Conservation (phyloP, 164 flowering plant species). For the Chloranthus sessilifolius region DNA sequence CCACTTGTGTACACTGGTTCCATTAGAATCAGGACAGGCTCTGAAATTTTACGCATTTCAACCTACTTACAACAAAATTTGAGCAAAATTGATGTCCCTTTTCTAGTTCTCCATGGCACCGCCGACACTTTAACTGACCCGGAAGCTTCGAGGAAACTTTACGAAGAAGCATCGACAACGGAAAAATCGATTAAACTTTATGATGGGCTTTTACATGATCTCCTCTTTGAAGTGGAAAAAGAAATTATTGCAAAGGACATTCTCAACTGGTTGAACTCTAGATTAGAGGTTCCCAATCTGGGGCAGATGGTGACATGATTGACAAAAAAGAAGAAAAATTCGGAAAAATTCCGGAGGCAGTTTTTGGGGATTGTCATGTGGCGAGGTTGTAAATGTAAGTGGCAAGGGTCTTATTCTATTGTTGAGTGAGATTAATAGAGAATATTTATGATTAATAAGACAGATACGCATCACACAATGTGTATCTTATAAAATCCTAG, state of each 20-base stretch:
- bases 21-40: conserved; percentile 62
- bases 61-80: conserved; percentile 51
- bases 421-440: no score
- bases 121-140: conserved; percentile 76
- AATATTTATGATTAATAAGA: no score
- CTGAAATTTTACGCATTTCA: conserved; percentile 60
- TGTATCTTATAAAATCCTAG: no score
- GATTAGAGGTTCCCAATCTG: no score
- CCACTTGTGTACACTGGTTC: conserved; percentile 79
- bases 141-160: conserved; percentile 46
- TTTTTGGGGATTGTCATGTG: no score
- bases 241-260: conserved; percentile 41
- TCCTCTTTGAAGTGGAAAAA: conserved; percentile 67
- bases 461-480: no score
- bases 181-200: conserved; percentile 64
- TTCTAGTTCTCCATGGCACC: conserved; percentile 73
- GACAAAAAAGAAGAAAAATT: no score
- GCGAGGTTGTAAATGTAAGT: no score
- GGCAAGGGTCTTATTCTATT: no score
- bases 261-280: conserved; percentile 55
- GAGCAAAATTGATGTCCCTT: conserved; percentile 40
- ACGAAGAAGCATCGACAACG: conserved; percentile 54
- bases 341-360: no score
- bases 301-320: no score
- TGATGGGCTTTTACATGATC: conserved; percentile 70